These are phyloP conservation scores for Monilinia aucupariae DNA, from an alignment of 2,329 filamentous ascomycete genomes.

Conservation along the genomic window DNA sequence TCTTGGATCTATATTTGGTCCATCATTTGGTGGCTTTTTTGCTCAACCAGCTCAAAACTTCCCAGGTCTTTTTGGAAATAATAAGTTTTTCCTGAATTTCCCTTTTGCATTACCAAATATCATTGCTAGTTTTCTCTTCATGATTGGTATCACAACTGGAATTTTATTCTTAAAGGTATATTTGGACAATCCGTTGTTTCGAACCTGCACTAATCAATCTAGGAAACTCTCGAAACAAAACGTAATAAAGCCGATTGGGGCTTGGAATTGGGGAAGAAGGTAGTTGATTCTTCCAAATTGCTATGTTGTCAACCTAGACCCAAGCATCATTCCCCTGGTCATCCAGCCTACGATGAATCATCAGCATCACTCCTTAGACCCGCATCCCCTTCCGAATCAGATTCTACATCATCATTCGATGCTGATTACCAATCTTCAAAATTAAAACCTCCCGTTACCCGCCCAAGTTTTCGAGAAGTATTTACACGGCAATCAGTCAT, in stretches of 20 bases:
- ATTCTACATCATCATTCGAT: slow-evolving; percentile 25
- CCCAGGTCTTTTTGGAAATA: slow-evolving; percentile 63
- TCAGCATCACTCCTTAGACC: slow-evolving; percentile 49
- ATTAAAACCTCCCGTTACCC: slow-evolving; percentile 31
- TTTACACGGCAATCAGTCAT: slow-evolving; percentile 69
- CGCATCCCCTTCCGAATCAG: slow-evolving; percentile 30
- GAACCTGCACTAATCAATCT: slow-evolving; percentile 15
- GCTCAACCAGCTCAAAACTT: slow-evolving; percentile 73
- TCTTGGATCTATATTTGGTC: slow-evolving; percentile 80
- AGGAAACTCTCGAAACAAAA: slow-evolving; percentile 76
- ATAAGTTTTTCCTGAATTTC: slow-evolving; percentile 64
- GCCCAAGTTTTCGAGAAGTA: slow-evolving; percentile 53
- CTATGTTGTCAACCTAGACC: slow-evolving; percentile 18
- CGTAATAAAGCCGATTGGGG: slow-evolving; percentile 69
- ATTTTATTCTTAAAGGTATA: slow-evolving; percentile 68
- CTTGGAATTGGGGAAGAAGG: slow-evolving; percentile 61
- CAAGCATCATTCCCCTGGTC: slow-evolving; percentile 30
- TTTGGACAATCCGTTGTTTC: background rate
- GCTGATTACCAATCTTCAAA: slow-evolving; percentile 28
- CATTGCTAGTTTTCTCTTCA: slow-evolving; percentile 68
- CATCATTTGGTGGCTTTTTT: slow-evolving; percentile 79
- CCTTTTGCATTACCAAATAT: slow-evolving; percentile 85
- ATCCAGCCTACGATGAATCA: slow-evolving; percentile 50
- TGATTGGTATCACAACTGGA: slow-evolving; percentile 68
- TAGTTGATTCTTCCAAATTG: slow-evolving; percentile 42